Base-by-base conservation (phyloP, 2,329 filamentous ascomycete species). In the Calonectria henricotiae region DNA sequence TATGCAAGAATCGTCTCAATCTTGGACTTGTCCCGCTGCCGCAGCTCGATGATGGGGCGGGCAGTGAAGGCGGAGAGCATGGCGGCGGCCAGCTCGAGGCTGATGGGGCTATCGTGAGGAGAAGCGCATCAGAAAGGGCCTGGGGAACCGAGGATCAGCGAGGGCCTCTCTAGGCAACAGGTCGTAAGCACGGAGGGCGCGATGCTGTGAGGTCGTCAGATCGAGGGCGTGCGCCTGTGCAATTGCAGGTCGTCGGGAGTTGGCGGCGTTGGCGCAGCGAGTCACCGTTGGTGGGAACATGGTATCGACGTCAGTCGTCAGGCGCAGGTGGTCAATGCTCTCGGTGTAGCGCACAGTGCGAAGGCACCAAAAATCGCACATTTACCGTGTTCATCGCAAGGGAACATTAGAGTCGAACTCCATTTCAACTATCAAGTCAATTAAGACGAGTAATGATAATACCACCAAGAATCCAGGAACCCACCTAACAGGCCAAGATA, bases 61-160 rank as follows among this genome's bases (percentile, higher is more conserved):
- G 96, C 95, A 77, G 93, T 97, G 85, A 99, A 99, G 81, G 96
- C 96, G 84, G 96, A 97, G 84, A 99, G 92, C 96, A 98, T 98
- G 83, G 86, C 87, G 82, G 73, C 75, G 82, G 79, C 82, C 83
- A 85, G 85, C 85, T 82, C 84, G 74, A 76, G 77, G 78, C 78
- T 79, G 76, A 73, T 74, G 70, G 71, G 69, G 74, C 73, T 80
- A 81, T 75, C 67, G 69, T 72, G 54, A 71, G 68, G 70, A 62
- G 76, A 71, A 67, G 75, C 74, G 77, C 80, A 82, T 83, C 74
- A 80, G 80, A 72, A 44, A 13, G 64, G 60, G 51, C 12, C 46
- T 37, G 69, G 54, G 23, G 51, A 17, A 25, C 51, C 32, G 15
- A 25, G 27, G 30, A 65, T 15, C 23, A 65, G 64, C 27, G 47